Evolutionary conservation across 768 basidiomycete genomes (phyloP), one percentile per base, ranked within the genome.

Genomic region (Tephrocybe sp.): DNA sequence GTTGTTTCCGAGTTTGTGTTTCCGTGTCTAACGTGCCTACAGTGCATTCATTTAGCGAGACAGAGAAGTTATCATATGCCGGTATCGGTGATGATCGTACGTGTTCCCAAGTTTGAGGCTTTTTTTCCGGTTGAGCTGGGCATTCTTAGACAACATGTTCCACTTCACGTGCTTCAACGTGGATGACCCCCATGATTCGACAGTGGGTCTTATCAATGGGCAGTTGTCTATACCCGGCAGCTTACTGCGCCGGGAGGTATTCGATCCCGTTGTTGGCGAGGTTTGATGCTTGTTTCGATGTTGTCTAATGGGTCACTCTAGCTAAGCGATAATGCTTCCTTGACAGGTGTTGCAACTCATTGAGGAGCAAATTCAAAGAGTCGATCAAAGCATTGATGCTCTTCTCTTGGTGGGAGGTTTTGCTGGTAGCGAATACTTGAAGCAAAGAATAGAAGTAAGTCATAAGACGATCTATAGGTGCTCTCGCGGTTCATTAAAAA

Each of bases 141-240:
- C 55, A 53, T n/a, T n/a, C n/a, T 13, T 58, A 92, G 91, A 85
- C 23, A 85, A 81, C 49, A 85, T 84, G 74, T 93, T 93, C 71
- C 83, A 89, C 64, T 94, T 93, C 67, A 92, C 84, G 30, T 92
- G 89, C 66, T 94, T 94, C 75, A 93, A 93, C 56, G 83, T 85
- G 13, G 84, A 89, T 57, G 89, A 92, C 62, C 83, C 85, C 7
- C 79, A 91, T 60, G 92, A 94, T 65, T 78, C 86, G 1, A 73
- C 78, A 20, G 88, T 92, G 19, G 92, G 92, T 1, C 70, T 93
- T 47, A 72, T 87, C 53, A 87, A 93, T 59, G 92, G 92, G 1
- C 86, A 95, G 65, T 76, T 95, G 3, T 82, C 82, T 11, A 89
- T 94, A 56, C 88, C 89, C 2, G 92, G 92, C 14, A 84, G 79